Evolutionary conservation across 164 flowering plant species (phyloP), one percentile per base, ranked within the genome.

Genomic region (Umbellularia californica): DNA sequence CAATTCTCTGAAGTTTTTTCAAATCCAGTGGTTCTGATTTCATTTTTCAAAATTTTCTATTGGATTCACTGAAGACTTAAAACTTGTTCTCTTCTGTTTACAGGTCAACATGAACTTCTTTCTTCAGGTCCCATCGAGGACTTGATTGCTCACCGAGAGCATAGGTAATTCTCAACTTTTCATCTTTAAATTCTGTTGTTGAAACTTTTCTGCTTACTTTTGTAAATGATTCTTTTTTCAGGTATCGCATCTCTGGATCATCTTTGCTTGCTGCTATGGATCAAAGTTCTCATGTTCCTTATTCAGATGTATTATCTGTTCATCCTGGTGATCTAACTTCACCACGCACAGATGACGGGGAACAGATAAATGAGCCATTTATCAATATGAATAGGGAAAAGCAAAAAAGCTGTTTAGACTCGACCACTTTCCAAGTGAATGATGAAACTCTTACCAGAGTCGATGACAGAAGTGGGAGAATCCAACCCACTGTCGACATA

Each of bases 51-150:
- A 41, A 52, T 20, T 35, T 23, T 27, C 2, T 20, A 17, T 14
- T 72, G 7, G 63, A 28, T 64, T 2, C 28, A 41, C 47, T 41
- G 10, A 41, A 41, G 47, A 2, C 30, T 65, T 65, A 20, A 1
- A 2, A 27, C 19, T 47, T 27, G 19, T 73, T 7, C 13, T 66
- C 24, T 68, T 33, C 58, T 71, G 9, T 79, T 50, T 82, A 50
- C 83, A 96, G 99, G 94, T 83, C 94, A 96, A 79, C 98, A 96
- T 86, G 99, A 96, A 82, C 84, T 94, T 84, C 94, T 96, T 85
- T 97, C 99, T 75, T 96, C 99, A 64, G 99, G 99, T 58, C 99
- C 99, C 28, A 94, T 96, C 77, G 98, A 96, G 83, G 99, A 96
- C 82, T 84, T 94, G 80, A 96, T 96, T 69, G 97, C 98, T 81